Percentiles rank a stretch among this genome's conserved stretches.
Conservation (phyloP, 1,284 basidiomycete genomes). For the Mycena sp. region DNA sequence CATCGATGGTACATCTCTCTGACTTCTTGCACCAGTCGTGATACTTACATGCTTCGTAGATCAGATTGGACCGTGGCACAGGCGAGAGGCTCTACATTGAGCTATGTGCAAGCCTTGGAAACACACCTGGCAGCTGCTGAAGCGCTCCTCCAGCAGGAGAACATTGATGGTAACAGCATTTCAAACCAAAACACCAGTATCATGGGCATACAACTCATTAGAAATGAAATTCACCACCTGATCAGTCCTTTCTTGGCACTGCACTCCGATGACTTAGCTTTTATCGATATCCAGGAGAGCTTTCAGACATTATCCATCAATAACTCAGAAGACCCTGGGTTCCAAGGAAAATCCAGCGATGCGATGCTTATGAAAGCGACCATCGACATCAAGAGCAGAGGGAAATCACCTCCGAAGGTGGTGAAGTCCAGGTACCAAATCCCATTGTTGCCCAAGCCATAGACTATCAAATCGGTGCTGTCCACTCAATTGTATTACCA, state of each 20-base stretch:
- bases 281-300: neutral
- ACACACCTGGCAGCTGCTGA: neutral
- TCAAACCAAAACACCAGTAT: neutral
- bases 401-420: too few species aligned
- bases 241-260: neutral
- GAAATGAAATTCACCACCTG: neutral
- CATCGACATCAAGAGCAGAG: constrained; percentile 49
- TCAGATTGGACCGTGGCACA: neutral
- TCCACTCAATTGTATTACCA: too few species aligned
- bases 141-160: neutral
- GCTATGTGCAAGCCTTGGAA: neutral
- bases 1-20: constrained; percentile 61
- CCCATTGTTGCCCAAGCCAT: too few species aligned
- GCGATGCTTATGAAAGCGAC: constrained; percentile 35
- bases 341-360: neutral
- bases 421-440: too few species aligned
- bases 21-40: neutral
- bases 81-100: neutral
- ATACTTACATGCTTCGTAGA: neutral
- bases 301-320: neutral
- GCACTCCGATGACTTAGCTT: neutral
- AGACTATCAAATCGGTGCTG: too few species aligned
- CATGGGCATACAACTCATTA: neutral
- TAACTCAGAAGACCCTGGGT: neutral
- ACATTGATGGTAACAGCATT: neutral